Conservation (phyloP, 192 early-diverging fungal genomes). For the Gorgonomyces haynaldii region DNA sequence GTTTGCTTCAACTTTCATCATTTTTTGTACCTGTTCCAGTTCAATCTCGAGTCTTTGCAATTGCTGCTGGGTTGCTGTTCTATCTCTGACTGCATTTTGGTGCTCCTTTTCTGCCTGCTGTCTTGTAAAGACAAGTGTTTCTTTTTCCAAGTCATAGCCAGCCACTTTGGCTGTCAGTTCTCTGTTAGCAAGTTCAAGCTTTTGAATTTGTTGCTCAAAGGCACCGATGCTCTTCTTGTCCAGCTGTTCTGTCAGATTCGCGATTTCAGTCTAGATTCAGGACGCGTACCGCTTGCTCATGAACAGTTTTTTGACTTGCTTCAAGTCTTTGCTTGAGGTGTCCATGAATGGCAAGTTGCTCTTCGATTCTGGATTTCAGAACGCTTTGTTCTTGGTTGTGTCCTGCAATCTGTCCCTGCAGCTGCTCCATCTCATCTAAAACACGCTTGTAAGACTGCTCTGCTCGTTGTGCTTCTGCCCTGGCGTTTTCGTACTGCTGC, state of each 20-base stretch:
- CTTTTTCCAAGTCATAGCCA: conserved; percentile 11
- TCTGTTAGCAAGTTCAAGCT: conserved; percentile 4
- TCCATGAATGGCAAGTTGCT: conserved; percentile 29
- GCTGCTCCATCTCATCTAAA: conserved; percentile 19
- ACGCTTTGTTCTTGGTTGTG: conserved; percentile 13
- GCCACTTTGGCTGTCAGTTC: conserved; percentile 15
- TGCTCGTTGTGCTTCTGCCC: conserved; percentile 13
- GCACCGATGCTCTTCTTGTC: conserved; percentile 13
- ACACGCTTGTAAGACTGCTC: conserved; percentile 20
- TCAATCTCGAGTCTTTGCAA: conserved; percentile 25
- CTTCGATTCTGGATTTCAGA: conserved; percentile 21
- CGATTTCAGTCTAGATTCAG: conserved; percentile 26
- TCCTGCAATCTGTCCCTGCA: conserved; percentile 6
- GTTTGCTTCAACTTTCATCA: conserved; percentile 18
- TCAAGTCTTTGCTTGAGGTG: conserved; percentile 9
- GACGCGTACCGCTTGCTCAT: conserved; percentile 1
- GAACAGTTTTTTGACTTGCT: background rate
- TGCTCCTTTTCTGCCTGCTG: background rate
- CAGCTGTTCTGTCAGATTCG: conserved; percentile 15
- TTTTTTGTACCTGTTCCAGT: too few species aligned
- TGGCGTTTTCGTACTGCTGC: conserved; percentile 20
- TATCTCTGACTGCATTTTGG: background rate
- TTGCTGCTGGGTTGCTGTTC: conserved; percentile 20
- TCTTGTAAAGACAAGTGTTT: conserved; percentile 3
- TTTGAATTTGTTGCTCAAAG: conserved; percentile 6